phyloP scores from a whole-genome alignment of 192 early-diverging fungal species.

The Entomortierella lignicola region DNA sequence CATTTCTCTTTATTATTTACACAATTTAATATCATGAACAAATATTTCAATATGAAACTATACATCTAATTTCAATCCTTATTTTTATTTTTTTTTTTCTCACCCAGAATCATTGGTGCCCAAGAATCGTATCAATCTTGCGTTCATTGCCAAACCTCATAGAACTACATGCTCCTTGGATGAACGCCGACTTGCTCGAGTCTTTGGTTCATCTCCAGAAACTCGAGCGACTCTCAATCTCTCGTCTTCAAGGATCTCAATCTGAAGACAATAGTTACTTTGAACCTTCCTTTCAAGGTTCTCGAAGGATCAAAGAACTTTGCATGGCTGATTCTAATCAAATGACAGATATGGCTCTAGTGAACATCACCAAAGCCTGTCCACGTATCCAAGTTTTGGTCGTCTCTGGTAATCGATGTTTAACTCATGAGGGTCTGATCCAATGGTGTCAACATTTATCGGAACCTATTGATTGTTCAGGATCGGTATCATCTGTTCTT shows the following conservation, averaged over 20 bases:
- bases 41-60: not conserved
- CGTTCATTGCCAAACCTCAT: constrained; percentile 22
- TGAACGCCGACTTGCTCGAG: constrained; percentile 32
- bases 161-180: constrained; percentile 34
- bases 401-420: constrained; percentile 17
- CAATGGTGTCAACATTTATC: constrained; percentile 22
- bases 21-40: not conserved
- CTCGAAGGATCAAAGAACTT: constrained; percentile 10
- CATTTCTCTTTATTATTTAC: not conserved
- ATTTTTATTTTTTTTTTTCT: too few relatives aligned
- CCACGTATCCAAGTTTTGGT: constrained; percentile 18
- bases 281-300: constrained; percentile 26
- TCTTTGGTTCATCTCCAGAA: constrained; percentile 23
- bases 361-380: constrained; percentile 20
- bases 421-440: constrained; percentile 27
- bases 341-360: constrained; percentile 19
- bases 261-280: constrained; percentile 27
- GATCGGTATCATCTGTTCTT: not conserved
- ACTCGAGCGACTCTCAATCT: constrained; percentile 31
- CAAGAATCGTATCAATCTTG: constrained; percentile 6
- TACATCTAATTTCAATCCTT: not conserved
- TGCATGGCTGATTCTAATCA: constrained; percentile 23
- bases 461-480: not conserved
- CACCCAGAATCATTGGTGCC: constrained; percentile 38
- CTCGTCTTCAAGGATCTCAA: constrained; percentile 34